These are phyloP conservation scores for Lepidopterella palustris DNA, from an alignment of 495 filamentous ascomycete species.

Conservation along the genomic window DNA sequence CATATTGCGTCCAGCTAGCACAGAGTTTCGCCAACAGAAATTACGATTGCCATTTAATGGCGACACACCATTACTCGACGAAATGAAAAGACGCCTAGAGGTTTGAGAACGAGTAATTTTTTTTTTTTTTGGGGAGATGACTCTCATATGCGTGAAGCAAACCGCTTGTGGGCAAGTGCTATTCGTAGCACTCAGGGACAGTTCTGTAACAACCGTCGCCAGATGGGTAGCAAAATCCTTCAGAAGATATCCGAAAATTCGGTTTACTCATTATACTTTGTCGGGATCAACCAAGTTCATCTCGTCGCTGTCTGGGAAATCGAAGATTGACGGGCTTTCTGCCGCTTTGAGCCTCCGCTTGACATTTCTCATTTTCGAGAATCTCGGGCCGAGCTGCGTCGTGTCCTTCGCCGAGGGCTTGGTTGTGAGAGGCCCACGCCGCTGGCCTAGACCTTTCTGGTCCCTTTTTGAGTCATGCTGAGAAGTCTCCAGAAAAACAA, in stretches of 20 bases:
- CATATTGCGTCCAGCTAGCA: not conserved
- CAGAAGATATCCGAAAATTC: too few species aligned
- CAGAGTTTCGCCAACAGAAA: not conserved
- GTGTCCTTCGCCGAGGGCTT: not conserved
- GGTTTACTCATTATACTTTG: not conserved
- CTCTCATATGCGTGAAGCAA: slow-evolving; percentile 3
- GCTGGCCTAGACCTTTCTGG: slow-evolving; percentile 8
- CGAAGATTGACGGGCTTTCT: not conserved
- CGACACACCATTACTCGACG: not conserved
- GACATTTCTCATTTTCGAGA: not conserved
- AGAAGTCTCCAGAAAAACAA: not conserved
- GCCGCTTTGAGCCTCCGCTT: not conserved
- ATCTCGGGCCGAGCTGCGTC: not conserved
- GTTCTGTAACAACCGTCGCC: too few species aligned
- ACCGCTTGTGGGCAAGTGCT: not conserved
- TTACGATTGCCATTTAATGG: too few species aligned
- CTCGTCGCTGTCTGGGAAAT: slow-evolving; percentile 5
- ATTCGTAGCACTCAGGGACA: not conserved
- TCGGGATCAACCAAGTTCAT: slow-evolving; percentile 1
- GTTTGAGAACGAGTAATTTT: not conserved
- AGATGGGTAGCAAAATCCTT: too few species aligned
- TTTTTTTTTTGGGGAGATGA: not conserved
- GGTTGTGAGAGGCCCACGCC: not conserved
- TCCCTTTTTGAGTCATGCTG: slow-evolving; percentile 8
- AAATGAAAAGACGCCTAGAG: not conserved